Percentiles rank a stretch among this genome's conserved stretches.
phyloP scores from a whole-genome alignment of 345 rosid genomes.

The Eucalyptus sideroxylon region DNA sequence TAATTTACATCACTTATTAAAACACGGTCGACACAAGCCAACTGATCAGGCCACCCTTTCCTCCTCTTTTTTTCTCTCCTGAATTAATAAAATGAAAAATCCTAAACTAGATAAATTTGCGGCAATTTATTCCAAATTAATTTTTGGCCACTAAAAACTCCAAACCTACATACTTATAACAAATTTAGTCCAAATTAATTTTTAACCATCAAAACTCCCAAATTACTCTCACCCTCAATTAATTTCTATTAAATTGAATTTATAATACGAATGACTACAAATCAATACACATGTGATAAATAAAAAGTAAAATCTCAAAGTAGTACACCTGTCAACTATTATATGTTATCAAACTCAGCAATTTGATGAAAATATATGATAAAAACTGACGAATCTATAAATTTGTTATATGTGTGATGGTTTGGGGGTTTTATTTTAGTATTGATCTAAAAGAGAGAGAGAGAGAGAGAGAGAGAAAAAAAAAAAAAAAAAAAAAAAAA shows the following conservation, averaged over 20 bases:
- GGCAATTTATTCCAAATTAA: too few relatives aligned
- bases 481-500: fast-evolving
- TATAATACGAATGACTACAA: too few relatives aligned
- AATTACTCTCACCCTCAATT: not conserved
- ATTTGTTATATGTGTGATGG: too few relatives aligned
- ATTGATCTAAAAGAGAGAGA: not conserved
- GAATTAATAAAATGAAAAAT: too few relatives aligned
- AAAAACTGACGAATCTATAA: not conserved
- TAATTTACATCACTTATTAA: not conserved
- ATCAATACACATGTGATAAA: fast-evolving
- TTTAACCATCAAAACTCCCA: not conserved
- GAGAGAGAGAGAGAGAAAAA: fast-evolving
- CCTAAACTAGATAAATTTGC: not conserved
- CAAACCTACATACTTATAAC: too few relatives aligned
- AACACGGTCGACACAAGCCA: not conserved
- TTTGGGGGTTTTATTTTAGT: not conserved
- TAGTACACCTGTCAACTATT: fast-evolving
- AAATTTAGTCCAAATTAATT: too few relatives aligned
- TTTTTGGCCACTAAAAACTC: not conserved
- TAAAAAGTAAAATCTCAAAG: fast-evolving
- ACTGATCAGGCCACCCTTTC: not conserved
- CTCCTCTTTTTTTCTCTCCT: not conserved
- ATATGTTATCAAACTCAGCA: not conserved
- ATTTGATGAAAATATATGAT: too few relatives aligned
- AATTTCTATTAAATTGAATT: too few relatives aligned